These are phyloP conservation scores for Penicillium daleae DNA, from an alignment of 495 filamentous ascomycete genomes.

Conservation along the genomic window DNA sequence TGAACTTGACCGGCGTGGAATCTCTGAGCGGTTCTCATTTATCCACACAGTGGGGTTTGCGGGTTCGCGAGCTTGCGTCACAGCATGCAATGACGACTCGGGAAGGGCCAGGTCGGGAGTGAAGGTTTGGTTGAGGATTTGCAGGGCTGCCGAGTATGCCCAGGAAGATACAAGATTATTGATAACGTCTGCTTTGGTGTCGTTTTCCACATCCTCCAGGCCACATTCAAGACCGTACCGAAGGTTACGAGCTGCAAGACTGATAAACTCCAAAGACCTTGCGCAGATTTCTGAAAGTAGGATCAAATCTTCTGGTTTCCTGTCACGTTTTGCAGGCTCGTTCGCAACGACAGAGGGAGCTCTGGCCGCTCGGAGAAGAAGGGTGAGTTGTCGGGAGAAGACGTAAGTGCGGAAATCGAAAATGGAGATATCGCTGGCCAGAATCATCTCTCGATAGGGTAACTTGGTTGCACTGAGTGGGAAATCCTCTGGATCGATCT, in stretches of 20 bases:
- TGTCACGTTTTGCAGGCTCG: conserved; percentile 28
- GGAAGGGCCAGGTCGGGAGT: conserved; percentile 70
- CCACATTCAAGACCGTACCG: conserved; percentile 66
- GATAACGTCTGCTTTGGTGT: conserved; percentile 57
- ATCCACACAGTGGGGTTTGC: conserved; percentile 20
- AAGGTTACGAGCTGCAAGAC: conserved; percentile 73
- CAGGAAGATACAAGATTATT: conserved; percentile 86
- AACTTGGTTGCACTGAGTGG: conserved; percentile 77
- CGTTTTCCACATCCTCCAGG: conserved; percentile 38
- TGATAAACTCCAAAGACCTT: conserved; percentile 79
- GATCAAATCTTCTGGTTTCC: conserved; percentile 73
- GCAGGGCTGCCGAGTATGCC: conserved; percentile 76
- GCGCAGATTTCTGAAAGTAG: conserved; percentile 80
- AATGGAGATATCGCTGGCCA: conserved; percentile 94
- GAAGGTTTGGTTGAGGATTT: conserved; percentile 75
- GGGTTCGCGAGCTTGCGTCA: conserved; percentile 32
- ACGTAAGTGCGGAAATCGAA: conserved; percentile 97
- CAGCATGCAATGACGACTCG: conserved; percentile 54
- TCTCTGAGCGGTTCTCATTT: conserved; percentile 50
- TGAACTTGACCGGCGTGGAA: conserved; percentile 51
- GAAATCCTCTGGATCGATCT: conserved; percentile 42
- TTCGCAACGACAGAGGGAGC: conserved; percentile 40
- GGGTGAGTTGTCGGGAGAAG: conserved; percentile 83
- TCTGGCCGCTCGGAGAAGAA: conserved; percentile 84
- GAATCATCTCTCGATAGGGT: conserved; percentile 86